phyloP scores from a whole-genome alignment of 345 rosid species.

The Ceriops zippeliana region DNA sequence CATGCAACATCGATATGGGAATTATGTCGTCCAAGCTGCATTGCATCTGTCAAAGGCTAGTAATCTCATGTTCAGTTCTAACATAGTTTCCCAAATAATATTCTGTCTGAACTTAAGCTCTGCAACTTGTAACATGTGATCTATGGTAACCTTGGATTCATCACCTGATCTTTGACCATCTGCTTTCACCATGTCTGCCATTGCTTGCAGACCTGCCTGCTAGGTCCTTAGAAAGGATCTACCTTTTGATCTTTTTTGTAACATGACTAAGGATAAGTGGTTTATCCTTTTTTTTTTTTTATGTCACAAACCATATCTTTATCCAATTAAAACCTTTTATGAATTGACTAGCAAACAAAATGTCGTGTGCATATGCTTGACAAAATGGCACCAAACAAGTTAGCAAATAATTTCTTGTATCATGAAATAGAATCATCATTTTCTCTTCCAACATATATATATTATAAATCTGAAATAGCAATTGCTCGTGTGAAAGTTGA shows the following conservation, averaged over 20 bases:
- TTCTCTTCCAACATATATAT: too few species aligned
- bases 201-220: not conserved
- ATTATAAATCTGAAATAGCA: too few species aligned
- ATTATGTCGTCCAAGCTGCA: slow-evolving; percentile 83
- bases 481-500: too few species aligned
- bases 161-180: not conserved
- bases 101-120: not conserved
- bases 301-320: too few species aligned
- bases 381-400: too few species aligned
- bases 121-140: too few species aligned
- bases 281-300: not conserved
- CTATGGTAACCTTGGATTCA: not conserved
- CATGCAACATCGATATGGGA: slow-evolving; percentile 85
- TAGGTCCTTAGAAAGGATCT: too few species aligned
- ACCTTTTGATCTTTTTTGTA: not conserved
- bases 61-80: not conserved
- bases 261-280: not conserved
- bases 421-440: not conserved
- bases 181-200: not conserved
- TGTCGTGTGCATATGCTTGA: too few species aligned
- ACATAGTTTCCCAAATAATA: not conserved
- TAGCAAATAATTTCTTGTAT: too few species aligned
- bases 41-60: slow-evolving; percentile 55
- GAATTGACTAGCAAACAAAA: too few species aligned
- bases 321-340: too few species aligned